phyloP scores from a whole-genome alignment of 345 rosid species.

The Excoecaria cochinchinensis region DNA sequence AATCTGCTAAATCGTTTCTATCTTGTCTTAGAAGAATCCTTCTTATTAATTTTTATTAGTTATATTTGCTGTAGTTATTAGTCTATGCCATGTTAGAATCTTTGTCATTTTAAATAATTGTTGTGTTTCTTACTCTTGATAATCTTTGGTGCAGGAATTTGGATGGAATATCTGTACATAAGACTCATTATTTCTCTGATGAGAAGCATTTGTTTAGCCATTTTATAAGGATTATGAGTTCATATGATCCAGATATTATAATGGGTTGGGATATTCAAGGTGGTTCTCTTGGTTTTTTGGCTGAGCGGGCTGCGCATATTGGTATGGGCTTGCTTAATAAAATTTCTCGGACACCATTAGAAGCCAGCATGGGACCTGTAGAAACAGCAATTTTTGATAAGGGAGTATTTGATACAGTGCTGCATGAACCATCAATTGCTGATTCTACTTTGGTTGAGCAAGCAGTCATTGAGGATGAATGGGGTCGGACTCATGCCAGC shows the following conservation, averaged over 20 bases:
- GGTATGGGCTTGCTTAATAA: constrained; percentile 76
- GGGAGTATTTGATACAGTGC: constrained; percentile 33
- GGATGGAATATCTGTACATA: constrained; percentile 71
- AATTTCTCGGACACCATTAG: constrained; percentile 70
- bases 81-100: constrained; percentile 1
- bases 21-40: not conserved
- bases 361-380: constrained; percentile 30
- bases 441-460: constrained; percentile 46
- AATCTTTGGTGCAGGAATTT: constrained; percentile 47
- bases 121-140: constrained; percentile 11
- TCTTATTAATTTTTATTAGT: not conserved
- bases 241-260: constrained; percentile 76
- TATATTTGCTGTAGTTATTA: not conserved
- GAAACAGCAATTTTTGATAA: constrained; percentile 36
- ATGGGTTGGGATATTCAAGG: constrained; percentile 97
- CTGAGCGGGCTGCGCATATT: constrained; percentile 93
- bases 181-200: constrained; percentile 51
- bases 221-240: constrained; percentile 49
- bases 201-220: constrained; percentile 62
- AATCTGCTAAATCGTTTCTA: not conserved
- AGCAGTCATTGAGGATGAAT: constrained; percentile 79
- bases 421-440: constrained; percentile 38
- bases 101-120: not conserved
- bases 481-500: constrained; percentile 98
- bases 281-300: constrained; percentile 88